These are phyloP conservation scores for Candida sanyiensis DNA, from an alignment of 805 yeast species.

Conservation along the genomic window DNA sequence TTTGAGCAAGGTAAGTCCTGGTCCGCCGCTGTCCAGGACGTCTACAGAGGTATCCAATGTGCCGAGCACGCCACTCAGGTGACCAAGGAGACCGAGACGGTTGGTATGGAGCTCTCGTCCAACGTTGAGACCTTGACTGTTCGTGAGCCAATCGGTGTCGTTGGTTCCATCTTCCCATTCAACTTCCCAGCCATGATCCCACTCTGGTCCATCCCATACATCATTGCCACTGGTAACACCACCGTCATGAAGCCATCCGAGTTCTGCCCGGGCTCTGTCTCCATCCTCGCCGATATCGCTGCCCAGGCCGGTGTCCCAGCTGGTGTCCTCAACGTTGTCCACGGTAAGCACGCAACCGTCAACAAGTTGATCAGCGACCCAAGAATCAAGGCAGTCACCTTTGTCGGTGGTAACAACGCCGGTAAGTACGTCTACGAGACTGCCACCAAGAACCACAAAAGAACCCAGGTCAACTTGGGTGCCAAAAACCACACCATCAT, in stretches of 20 bases:
- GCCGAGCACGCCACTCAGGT: slow-evolving; percentile 72
- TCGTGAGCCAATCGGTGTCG: slow-evolving; percentile 70
- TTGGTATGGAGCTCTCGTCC: slow-evolving; percentile 56
- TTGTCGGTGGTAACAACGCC: slow-evolving; percentile 76
- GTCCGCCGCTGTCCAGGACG: slow-evolving; percentile 71
- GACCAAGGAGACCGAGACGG: slow-evolving; percentile 59
- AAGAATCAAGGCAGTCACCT: slow-evolving; percentile 68
- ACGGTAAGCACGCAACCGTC: slow-evolving; percentile 69
- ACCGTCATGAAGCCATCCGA: slow-evolving; percentile 66
- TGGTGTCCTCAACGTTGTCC: slow-evolving; percentile 67
- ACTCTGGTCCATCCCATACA: slow-evolving; percentile 50
- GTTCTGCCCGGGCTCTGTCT: slow-evolving; percentile 77
- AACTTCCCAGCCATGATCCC: slow-evolving; percentile 83
- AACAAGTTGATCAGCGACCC: slow-evolving; percentile 67
- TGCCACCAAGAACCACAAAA: slow-evolving; percentile 63
- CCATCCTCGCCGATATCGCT: slow-evolving; percentile 66
- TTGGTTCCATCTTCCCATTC: slow-evolving; percentile 75
- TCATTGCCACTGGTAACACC: slow-evolving; percentile 69
- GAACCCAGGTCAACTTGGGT: slow-evolving; percentile 74
- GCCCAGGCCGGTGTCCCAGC: slow-evolving; percentile 71
- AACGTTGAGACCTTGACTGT: slow-evolving; percentile 72
- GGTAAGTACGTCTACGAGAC: slow-evolving; percentile 66
- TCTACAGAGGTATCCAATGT: slow-evolving; percentile 71
- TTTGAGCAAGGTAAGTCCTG: slow-evolving; percentile 75
- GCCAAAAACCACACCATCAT: slow-evolving; percentile 76